A percentile compares a stretch with the other conserved stretches of the same genome.
phyloP scores from a whole-genome alignment of 495 filamentous ascomycete genomes.

The Podospora conica region DNA sequence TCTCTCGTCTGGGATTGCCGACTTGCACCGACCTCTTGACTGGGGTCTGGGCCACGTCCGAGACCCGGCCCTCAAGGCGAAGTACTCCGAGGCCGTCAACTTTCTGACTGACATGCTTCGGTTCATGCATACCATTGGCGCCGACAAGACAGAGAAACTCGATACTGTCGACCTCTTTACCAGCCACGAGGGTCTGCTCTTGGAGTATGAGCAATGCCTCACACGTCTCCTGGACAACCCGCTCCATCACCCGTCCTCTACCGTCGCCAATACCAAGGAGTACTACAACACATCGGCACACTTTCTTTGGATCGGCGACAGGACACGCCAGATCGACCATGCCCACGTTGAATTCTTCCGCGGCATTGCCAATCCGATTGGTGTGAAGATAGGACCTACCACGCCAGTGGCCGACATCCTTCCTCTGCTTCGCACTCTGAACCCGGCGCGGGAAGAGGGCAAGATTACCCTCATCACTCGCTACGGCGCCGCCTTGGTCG shows the following conservation, averaged over 20 bases:
- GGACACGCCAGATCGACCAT: constrained; percentile 84
- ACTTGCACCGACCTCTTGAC: constrained; percentile 87
- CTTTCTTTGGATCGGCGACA: constrained; percentile 97
- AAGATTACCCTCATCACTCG: constrained; percentile 95
- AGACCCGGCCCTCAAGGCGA: constrained; percentile 70
- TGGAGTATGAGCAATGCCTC: constrained; percentile 88
- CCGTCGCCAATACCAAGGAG: constrained; percentile 31
- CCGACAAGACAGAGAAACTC: constrained; percentile 75
- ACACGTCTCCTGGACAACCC: constrained; percentile 72
- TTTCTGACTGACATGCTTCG: constrained; percentile 85
- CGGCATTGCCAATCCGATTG: constrained; percentile 89
- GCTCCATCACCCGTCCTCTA: constrained; percentile 14
- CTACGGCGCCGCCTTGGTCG: constrained; percentile 74
- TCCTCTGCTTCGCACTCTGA: constrained; percentile 70
- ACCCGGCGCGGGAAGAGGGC: constrained; percentile 72
- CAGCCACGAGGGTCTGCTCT: constrained; percentile 86
- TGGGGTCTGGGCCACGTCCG: constrained; percentile 94
- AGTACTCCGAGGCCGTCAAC: constrained; percentile 75
- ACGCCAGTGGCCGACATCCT: constrained; percentile 70
- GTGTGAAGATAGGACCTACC: constrained; percentile 89
- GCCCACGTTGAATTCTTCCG: constrained; percentile 97
- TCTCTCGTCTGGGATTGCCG: constrained; percentile 81
- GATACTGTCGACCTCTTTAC: constrained; percentile 95
- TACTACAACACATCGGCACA: constrained; percentile 92
- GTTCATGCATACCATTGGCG: constrained; percentile 93